Base-by-base conservation (phyloP, 805 yeast genomes). In the Diddensiella caesifluorescens region DNA sequence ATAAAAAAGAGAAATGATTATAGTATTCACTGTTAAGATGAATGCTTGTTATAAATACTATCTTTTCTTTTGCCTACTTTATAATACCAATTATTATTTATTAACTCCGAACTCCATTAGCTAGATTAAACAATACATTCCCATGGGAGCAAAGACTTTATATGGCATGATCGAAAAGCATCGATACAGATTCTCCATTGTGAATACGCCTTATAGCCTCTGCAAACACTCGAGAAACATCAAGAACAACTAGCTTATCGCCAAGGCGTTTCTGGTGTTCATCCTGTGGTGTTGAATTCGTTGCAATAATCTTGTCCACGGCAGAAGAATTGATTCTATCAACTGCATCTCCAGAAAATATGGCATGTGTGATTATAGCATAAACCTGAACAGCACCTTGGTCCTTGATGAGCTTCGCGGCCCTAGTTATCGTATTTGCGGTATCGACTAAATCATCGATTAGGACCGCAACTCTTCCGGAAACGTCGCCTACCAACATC, bases 151-250 rank as follows among this genome's bases (percentile, higher is more conserved):
- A n/a, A n/a, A n/a, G n/a, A n/a, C n/a, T 35, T 43, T 29, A 29
- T 32, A 46, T 22, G 5, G 43, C 94, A 53, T 84, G 89, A 55
- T 88, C 96, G 65, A 89, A 92, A 47, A 92, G 69, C 85, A 87
- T 83, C 15, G 95, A 82, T 13, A 92, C 95, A 12, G 90, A 79
- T 68, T 92, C 99, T 52, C 99, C 99, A 54, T 92, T 92, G 63
- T 92, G 95, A 38, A 92, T 90, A 62, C 99, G 74, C 61, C 99
- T 74, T 34, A 92, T 87, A 1, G 97, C 90, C 64, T 92, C 99
- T 13, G 94, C 96, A 54, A 92, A 83, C 15, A 92, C 76, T 44
- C 83, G 70, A 6, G 95, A 79, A 5, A 92, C 92, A 54, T 92
- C 98, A 54, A 92, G 68, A 6, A 90, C 86, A 53, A 82, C 89